Base-by-base conservation (phyloP, 805 yeast genomes). In the Starmerella gropengiesseri region DNA sequence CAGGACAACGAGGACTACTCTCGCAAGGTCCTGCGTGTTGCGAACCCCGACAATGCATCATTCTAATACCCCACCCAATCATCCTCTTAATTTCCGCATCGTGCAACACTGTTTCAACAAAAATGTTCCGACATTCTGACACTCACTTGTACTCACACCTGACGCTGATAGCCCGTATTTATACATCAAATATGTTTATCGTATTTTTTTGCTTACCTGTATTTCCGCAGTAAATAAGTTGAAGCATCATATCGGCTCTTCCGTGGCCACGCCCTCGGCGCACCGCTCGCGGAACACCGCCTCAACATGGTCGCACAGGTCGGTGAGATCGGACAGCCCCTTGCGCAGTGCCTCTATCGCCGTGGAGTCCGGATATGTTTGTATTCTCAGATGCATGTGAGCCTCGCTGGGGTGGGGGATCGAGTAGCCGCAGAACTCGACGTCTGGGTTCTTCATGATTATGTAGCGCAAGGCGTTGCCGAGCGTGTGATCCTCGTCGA, bases 381-480 rank as follows among this genome's bases (percentile, higher is more conserved):
- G 98, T 50, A 91, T 85, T 65, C 98, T 77, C 44, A 91, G 61
- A 65, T 91, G 85, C 64, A 91, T 68, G 53, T 81, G 80, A 47
- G 84, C 71, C 64, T 91, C 98, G 27, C 95, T 83, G 16, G 98
- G 98, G 64, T 91, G 98, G 9, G 98, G 98, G 53, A 91, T 91
- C 33, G 96, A 85, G 66, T 91, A 91, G 44, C 98, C 98, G 60
- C 97, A 89, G 62, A 91, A 91, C 60, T 91, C 98, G 20, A 91
- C 98, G 52, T 86, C 94, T 29, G 96, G 95, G 58, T 91, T 91
- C 66, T 89, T 87, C 94, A 91, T 86, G 55, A 91, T 85, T 60
- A 89, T 77, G 63, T 86, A 87, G 60, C 96, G 77, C 41, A 91
- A 72, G 5, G 97, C 81, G 58, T 91, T 91, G 19, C 98, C 98